phyloP scores from a whole-genome alignment of 2,329 filamentous ascomycete genomes.

The Magnaporthiopsis incrustans region DNA sequence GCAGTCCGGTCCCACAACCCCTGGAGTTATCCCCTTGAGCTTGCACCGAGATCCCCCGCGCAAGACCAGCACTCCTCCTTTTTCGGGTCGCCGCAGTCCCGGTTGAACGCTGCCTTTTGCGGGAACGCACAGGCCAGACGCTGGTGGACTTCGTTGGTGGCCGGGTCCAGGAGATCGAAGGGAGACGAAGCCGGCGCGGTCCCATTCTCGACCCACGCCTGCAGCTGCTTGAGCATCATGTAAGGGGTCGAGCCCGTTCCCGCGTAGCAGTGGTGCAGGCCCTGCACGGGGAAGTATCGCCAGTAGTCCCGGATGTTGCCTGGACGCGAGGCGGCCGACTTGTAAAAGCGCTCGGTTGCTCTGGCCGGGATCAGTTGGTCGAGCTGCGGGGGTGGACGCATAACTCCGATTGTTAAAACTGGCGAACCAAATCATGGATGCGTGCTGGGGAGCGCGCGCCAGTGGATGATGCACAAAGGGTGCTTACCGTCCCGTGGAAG shows the following conservation, averaged over 20 bases:
- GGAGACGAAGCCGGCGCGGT: slow-evolving; percentile 6
- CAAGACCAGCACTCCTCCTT: slow-evolving; percentile 6
- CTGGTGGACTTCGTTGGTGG: slow-evolving; percentile 12
- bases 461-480: not conserved
- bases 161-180: slow-evolving; percentile 2
- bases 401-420: not conserved
- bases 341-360: slow-evolving; percentile 15
- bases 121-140: slow-evolving; percentile 32
- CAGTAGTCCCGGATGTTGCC: slow-evolving; percentile 22
- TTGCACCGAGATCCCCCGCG: not conserved
- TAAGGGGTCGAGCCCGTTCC: slow-evolving; percentile 19
- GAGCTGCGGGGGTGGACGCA: not conserved
- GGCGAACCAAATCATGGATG: not conserved
- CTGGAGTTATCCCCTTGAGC: too few relatives aligned
- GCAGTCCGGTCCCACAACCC: not conserved
- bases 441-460: too few relatives aligned
- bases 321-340: slow-evolving; percentile 13
- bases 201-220: slow-evolving; percentile 20
- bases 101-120: slow-evolving; percentile 19
- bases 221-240: slow-evolving; percentile 18
- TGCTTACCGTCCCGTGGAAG: slow-evolving; percentile 28
- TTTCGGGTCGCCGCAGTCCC: not conserved
- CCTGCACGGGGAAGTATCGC: slow-evolving; percentile 23
- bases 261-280: slow-evolving; percentile 23
- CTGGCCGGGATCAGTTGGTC: slow-evolving; percentile 13